Evolutionary conservation across 768 basidiomycete genomes (phyloP).

Genomic region (Tricholoma sp.): DNA sequence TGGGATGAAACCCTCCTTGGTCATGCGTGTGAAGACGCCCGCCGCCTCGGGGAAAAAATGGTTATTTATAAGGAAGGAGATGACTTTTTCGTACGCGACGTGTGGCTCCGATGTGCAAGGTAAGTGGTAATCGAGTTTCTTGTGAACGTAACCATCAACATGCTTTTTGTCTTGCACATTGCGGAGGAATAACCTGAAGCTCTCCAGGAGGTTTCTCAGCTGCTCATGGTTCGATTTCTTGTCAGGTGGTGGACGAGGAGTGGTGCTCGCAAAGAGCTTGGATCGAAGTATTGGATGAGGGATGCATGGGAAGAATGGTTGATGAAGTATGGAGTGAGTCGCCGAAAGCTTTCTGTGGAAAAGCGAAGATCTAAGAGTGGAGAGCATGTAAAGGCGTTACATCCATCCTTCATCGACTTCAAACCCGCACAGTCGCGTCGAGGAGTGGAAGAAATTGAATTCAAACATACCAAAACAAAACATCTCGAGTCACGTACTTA

Average conservation of each 20-base stretch:
- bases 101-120: conserved; percentile 1
- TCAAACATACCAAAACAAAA: too few relatives aligned
- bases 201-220: neutral
- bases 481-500: too few relatives aligned
- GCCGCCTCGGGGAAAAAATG: conserved; percentile 33
- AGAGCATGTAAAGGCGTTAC: neutral
- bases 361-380: neutral
- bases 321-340: neutral
- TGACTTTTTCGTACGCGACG: conserved; percentile 15
- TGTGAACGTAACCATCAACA: conserved; percentile 2
- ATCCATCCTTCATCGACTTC: neutral
- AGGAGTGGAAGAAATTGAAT: too few relatives aligned
- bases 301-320: neutral
- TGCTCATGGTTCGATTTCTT: neutral
- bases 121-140: conserved; percentile 1
- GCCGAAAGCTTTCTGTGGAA: neutral
- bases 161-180: neutral
- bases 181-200: neutral
- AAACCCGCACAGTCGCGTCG: neutral
- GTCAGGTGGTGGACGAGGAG: neutral
- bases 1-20: conserved; percentile 33
- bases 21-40: conserved; percentile 38
- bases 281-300: neutral
- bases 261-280: neutral
- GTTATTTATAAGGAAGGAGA: conserved; percentile 36